Base-by-base conservation (phyloP, 2,329 filamentous ascomycete species). In the Aspergillus ibericus region DNA sequence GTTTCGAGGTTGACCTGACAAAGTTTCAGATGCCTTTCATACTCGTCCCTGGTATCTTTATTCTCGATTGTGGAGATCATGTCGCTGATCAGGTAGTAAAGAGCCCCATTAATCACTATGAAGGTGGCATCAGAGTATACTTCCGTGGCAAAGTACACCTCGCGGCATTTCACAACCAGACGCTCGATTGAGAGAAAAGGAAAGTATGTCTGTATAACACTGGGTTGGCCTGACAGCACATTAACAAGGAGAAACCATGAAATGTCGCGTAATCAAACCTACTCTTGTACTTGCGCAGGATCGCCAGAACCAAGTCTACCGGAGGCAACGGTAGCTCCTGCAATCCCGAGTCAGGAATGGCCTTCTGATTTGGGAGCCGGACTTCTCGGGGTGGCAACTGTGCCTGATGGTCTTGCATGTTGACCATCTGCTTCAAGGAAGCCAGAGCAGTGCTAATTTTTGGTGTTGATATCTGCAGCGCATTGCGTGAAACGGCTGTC, bases 1-100 rank as follows among this genome's bases (percentile, higher is more conserved):
- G 70, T 73, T 60, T 82, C 78, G 16, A 82, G 66, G 50, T 82
- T 82, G 15, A 70, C 63, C 29, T 72, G 75, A 60, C 80, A 80
- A 9, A 75, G 63, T 2, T 66, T 63, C 0, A 69, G 63, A 56
- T 76, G 75, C 20, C 65, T 59, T 9, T 66, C 53, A 40, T 72
- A 71, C 34, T 73, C 70, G 10, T 68, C 67, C 50, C 63, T 58
- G 8, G 56, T 38, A 22, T 65, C 48, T 3, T 59, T 35, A 12
- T 70, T 65, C 4, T 65, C 64, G 9, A 64, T 59, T 5, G 57
- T 60, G 13, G 61, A 63, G 5, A 67, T 66, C 29, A 63, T 61
- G 35, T 78, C 75, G 10, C 69, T 58, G 47, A 80, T 77, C 2
- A 78, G 52, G 54, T 73, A 71, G 47, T 71, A 75, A 2, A 81